Evolutionary conservation across 2,329 filamentous ascomycete species (phyloP).

Genomic region (Corynespora cassiicola): DNA sequence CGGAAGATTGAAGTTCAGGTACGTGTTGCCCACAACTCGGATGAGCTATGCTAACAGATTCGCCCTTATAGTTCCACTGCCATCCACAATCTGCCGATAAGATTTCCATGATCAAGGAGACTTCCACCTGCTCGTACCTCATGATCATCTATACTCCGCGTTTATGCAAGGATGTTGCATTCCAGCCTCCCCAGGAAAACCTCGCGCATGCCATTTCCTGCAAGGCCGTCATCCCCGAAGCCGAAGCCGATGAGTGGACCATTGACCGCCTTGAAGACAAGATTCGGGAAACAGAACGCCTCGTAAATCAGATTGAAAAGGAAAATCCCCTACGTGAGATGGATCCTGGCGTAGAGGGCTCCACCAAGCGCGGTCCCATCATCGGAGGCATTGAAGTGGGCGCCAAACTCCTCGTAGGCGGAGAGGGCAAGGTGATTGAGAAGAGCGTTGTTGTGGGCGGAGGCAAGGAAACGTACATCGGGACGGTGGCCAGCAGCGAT

Average conservation of each 20-base stretch:
- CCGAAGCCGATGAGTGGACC: slow-evolving; percentile 58
- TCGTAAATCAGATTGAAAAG: slow-evolving; percentile 25
- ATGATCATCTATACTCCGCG: slow-evolving; percentile 93
- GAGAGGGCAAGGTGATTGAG: slow-evolving; percentile 63
- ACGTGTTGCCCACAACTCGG: slow-evolving; percentile 12
- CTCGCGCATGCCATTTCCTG: slow-evolving; percentile 80
- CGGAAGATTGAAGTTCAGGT: slow-evolving; percentile 83
- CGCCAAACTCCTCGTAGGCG: slow-evolving; percentile 61
- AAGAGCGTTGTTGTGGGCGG: slow-evolving; percentile 57
- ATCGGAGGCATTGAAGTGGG: slow-evolving; percentile 68
- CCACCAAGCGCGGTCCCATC: slow-evolving; percentile 48
- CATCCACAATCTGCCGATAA: slow-evolving; percentile 76
- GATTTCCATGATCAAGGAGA: slow-evolving; percentile 92
- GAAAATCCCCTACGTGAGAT: slow-evolving; percentile 43
- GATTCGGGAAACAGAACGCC: slow-evolving; percentile 29
- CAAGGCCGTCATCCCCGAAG: slow-evolving; percentile 69
- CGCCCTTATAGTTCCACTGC: slow-evolving; percentile 72
- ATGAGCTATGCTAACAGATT: slow-evolving; percentile 8
- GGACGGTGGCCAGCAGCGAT: slow-evolving; percentile 62
- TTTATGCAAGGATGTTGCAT: slow-evolving; percentile 86
- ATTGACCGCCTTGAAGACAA: slow-evolving; percentile 40
- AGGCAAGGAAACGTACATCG: slow-evolving; percentile 61
- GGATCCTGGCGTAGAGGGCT: slow-evolving; percentile 32
- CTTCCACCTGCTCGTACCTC: slow-evolving; percentile 87
- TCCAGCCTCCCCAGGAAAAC: slow-evolving; percentile 79